Percentiles rank a stretch among this genome's conserved stretches.
phyloP scores from a whole-genome alignment of 2,329 filamentous ascomycete genomes.

The Macrophomina pseudophaseolina region DNA sequence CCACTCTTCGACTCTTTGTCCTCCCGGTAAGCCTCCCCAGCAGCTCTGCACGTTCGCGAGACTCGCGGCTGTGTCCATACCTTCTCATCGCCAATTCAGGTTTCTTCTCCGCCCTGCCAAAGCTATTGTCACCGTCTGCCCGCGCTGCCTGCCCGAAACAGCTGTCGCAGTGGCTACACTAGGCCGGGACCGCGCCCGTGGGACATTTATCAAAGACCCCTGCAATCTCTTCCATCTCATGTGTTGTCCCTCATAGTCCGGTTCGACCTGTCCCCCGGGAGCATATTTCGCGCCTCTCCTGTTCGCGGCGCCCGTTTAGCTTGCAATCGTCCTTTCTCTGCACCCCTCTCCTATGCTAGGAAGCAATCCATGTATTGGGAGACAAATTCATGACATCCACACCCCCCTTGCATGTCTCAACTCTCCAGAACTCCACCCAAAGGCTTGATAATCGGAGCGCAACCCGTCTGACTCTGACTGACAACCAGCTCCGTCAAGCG shows the following conservation, averaged over 20 bases:
- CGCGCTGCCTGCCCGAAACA: conserved; percentile 23
- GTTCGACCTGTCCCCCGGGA: conserved; percentile 4
- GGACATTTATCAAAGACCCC: conserved; percentile 26
- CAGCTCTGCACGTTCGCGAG: conserved; percentile 26
- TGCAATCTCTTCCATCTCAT: conserved; percentile 25
- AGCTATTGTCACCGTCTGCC: conserved; percentile 19
- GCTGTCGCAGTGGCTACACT: conserved; percentile 18
- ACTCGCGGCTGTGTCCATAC: conserved; percentile 23
- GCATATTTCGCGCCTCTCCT: conserved; percentile 20
- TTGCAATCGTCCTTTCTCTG: conserved; percentile 19
- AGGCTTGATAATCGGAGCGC: conserved; percentile 26
- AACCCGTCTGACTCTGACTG: conserved; percentile 24
- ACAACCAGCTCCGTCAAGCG: conserved; percentile 20
- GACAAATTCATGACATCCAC: conserved; percentile 18
- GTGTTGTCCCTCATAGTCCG: conserved; percentile 1
- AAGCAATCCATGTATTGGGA: conserved; percentile 23
- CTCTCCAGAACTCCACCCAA: conserved; percentile 16
- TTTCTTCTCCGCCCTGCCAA: conserved; percentile 3
- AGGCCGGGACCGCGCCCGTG: conserved; percentile 13
- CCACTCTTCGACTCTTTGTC: conserved; percentile 19
- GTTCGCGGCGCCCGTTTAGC: conserved; percentile 9
- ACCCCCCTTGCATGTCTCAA: conserved; percentile 27
- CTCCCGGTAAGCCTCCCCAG: conserved; percentile 14
- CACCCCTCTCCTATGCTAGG: conserved; percentile 23
- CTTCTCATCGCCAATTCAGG: background rate